Evolutionary conservation across 306 rosid genomes (phyloP), one percentile per base, ranked within the genome.

Genomic region (Malus orientalis): DNA sequence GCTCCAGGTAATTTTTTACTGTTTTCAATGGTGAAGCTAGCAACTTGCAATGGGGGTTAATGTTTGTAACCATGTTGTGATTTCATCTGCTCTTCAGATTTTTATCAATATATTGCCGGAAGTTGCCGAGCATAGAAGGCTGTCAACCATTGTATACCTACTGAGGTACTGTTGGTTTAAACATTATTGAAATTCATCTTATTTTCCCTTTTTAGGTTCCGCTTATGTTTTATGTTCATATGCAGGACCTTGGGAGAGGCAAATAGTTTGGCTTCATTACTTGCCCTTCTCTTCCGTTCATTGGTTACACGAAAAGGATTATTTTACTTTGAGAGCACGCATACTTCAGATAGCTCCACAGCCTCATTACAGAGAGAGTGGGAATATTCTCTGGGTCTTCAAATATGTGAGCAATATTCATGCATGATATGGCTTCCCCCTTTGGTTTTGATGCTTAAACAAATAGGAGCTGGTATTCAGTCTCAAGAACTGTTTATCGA

Each of bases 401-500:
- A 88, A 76, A 78, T 94, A 44, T 89, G 97, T 81, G 96, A 85
- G 76, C 96, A 92, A 58, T 90, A 82, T 83, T 69, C 96, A 5
- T 87, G 89, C 85, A 38, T 70, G 85, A 87, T 82, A 49, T 94
- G 98, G 97, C 93, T 94, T 85, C 98, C 94, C 73, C 85, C 97
- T 83, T 81, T 94, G 62, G 91, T 89, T 76, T 20, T 74, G 81
- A 53, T 89, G 69, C 84, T 90, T 76, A 80, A 82, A 25, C 87
- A 73, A 78, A 68, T 84, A 55, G 87, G 74, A 76, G 78, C 42
- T 29, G 77, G 67, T 70, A 66, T 68, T 58, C 61, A 74, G 67
- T 73, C 75, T 32, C 88, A 74, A 77, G 85, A 79, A 59, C 32
- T 78, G 32, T 80, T 85, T 71, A 54, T 84, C 60, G 89, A 88